A percentile compares a stretch with the other conserved stretches of the same genome.
Evolutionary conservation across 1,284 basidiomycete species (phyloP).

Genomic region (Malassezia cuniculi): DNA sequence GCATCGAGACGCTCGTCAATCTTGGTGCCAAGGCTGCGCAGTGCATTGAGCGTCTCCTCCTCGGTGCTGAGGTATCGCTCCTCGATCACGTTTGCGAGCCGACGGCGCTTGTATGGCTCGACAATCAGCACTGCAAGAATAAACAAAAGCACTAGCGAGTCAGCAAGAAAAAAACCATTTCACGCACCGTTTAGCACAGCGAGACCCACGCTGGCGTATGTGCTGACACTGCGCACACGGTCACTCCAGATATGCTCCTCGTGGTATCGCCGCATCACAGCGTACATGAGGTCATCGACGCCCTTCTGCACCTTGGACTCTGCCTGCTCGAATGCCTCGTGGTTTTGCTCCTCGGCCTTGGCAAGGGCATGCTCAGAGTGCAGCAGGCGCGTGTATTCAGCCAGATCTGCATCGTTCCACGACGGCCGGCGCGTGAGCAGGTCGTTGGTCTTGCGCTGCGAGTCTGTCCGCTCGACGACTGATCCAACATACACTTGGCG

Average conservation of each 20-base stretch:
- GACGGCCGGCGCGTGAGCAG: conserved; percentile 29
- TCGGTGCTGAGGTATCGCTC: conserved; percentile 27
- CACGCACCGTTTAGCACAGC: conserved; percentile 29
- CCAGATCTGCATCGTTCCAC: conserved; percentile 33
- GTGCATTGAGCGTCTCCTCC: conserved; percentile 14
- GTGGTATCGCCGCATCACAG: conserved; percentile 37
- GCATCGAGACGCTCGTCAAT: conserved; percentile 17
- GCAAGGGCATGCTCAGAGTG: conserved; percentile 28
- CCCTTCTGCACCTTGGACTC: conserved; percentile 23
- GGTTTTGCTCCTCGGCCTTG: conserved; percentile 20
- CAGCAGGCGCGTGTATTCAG: conserved; percentile 31
- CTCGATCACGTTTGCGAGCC: conserved; percentile 39
- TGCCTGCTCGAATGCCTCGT: conserved; percentile 22
- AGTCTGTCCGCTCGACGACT: conserved; percentile 19
- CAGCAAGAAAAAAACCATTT: neutral
- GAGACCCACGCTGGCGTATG: conserved; percentile 30
- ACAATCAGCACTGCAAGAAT: conserved; percentile 36
- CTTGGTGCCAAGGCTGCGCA: conserved; percentile 17
- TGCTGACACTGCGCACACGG: conserved; percentile 26
- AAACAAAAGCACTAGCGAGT: conserved; percentile 27
- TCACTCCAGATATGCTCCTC: conserved; percentile 43
- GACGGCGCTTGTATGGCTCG: conserved; percentile 43
- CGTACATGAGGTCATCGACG: conserved; percentile 36
- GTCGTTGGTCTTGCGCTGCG: conserved; percentile 35
- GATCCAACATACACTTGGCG: conserved; percentile 23